Conservation (phyloP, 176 grass and related monocot genomes). For the Pontederia crassipes region DNA sequence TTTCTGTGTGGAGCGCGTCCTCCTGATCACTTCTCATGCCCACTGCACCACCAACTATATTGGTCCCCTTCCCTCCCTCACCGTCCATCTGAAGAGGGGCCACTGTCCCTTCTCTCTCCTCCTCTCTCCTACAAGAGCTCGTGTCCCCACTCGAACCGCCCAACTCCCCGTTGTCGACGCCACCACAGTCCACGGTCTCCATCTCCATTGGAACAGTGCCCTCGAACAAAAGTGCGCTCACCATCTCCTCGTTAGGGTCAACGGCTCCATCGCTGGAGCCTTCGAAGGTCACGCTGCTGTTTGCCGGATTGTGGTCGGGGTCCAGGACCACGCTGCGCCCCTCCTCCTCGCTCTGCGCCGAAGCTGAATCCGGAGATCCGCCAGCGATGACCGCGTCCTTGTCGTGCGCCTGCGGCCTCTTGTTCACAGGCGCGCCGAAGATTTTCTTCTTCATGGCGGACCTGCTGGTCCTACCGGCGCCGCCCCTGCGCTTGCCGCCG, state of each 20-base stretch:
- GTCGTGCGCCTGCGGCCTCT: background rate
- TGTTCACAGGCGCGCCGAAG: background rate
- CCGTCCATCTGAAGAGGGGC: background rate
- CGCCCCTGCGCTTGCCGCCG: slow-evolving; percentile 27
- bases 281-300: background rate
- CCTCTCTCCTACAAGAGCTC: background rate
- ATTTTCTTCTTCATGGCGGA: slow-evolving; percentile 23
- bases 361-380: slow-evolving; percentile 4
- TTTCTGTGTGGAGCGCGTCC: background rate
- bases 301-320: slow-evolving; percentile 26
- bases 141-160: background rate
- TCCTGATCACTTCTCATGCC: background rate
- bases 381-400: slow-evolving; percentile 1
- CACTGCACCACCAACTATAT: background rate
- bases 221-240: background rate
- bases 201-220: slow-evolving; percentile 29
- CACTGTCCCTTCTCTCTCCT: background rate
- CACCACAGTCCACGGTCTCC: slow-evolving; percentile 25
- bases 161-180: background rate
- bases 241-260: slow-evolving; percentile 22
- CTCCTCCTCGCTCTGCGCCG: slow-evolving; percentile 39
- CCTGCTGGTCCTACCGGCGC: slow-evolving; percentile 22
- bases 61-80: background rate
- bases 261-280: slow-evolving; percentile 20
- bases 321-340: slow-evolving; percentile 36